phyloP scores from a whole-genome alignment of 768 basidiomycete species.

The Mycena filopes region DNA sequence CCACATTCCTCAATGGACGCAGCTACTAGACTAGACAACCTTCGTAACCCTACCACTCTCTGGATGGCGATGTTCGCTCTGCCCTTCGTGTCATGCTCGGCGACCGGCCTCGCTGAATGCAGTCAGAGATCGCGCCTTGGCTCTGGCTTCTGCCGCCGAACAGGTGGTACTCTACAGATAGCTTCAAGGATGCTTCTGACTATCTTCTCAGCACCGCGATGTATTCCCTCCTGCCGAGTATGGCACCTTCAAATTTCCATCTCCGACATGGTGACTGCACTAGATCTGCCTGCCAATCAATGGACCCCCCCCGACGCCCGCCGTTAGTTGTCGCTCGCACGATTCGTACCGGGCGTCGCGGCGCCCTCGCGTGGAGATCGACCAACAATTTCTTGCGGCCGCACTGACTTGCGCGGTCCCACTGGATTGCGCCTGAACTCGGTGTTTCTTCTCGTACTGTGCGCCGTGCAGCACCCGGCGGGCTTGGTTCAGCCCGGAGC shows the following conservation, averaged over 20 bases:
- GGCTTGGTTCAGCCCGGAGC: constrained; percentile 28
- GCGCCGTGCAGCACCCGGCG: constrained; percentile 22
- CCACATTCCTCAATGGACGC: background rate
- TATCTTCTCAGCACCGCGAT: too few species aligned
- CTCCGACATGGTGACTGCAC: background rate
- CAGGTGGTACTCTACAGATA: background rate
- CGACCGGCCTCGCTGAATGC: constrained; percentile 3
- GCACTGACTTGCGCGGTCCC: constrained; percentile 4
- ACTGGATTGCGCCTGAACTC: constrained; percentile 5
- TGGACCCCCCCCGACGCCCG: background rate
- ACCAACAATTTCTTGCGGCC: background rate
- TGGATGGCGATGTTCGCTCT: background rate
- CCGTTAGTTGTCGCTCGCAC: background rate
- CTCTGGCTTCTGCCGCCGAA: constrained; percentile 1
- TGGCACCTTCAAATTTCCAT: constrained; percentile 1
- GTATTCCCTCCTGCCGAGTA: background rate
- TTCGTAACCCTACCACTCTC: background rate
- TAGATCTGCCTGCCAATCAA: constrained; percentile 1
- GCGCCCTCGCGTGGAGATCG: background rate
- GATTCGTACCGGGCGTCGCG: background rate
- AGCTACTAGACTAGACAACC: background rate
- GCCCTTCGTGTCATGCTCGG: constrained; percentile 4
- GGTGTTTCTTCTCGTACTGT: constrained; percentile 28
- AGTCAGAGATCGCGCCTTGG: background rate
- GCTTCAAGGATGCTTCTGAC: too few species aligned